Percentiles rank a stretch among this genome's conserved stretches.
phyloP scores from a whole-genome alignment of 306 rosid genomes.

The Alnus rubra region DNA sequence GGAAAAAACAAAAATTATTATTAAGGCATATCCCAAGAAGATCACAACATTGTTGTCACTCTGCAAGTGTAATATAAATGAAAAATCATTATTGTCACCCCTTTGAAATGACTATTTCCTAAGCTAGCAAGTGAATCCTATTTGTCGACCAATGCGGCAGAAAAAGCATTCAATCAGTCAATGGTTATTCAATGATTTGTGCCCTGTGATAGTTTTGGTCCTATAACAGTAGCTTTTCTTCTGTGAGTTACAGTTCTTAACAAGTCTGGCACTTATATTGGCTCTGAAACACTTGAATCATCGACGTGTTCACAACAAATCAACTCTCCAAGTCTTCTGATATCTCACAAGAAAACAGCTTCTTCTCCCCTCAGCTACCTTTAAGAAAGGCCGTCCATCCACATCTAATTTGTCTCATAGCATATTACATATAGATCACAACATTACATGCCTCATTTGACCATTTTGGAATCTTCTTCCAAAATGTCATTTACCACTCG shows the following conservation, averaged over 20 bases:
- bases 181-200: not conserved
- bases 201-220: constrained; percentile 16
- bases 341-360: not conserved
- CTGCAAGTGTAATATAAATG: constrained; percentile 20
- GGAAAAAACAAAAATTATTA: constrained; percentile 2
- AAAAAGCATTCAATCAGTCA: constrained; percentile 16
- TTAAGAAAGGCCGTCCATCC: not conserved
- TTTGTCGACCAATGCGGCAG: constrained; percentile 6
- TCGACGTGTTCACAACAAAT: not conserved
- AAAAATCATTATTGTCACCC: constrained; percentile 1
- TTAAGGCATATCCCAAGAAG: constrained; percentile 13
- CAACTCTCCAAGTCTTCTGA: not conserved
- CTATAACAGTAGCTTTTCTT: constrained; percentile 18
- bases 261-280: constrained; percentile 1
- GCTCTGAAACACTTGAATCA: not conserved
- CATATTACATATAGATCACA: not conserved
- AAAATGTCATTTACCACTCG: constrained; percentile 4
- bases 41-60: constrained; percentile 11
- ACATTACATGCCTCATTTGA: constrained; percentile 8
- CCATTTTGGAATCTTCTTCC: constrained; percentile 16
- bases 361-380: not conserved
- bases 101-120: not conserved
- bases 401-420: not conserved
- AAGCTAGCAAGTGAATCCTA: constrained; percentile 15
- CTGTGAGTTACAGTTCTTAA: constrained; percentile 4